phyloP scores from a whole-genome alignment of 2,329 filamentous ascomycete genomes.

The Talaromyces verruculosus region DNA sequence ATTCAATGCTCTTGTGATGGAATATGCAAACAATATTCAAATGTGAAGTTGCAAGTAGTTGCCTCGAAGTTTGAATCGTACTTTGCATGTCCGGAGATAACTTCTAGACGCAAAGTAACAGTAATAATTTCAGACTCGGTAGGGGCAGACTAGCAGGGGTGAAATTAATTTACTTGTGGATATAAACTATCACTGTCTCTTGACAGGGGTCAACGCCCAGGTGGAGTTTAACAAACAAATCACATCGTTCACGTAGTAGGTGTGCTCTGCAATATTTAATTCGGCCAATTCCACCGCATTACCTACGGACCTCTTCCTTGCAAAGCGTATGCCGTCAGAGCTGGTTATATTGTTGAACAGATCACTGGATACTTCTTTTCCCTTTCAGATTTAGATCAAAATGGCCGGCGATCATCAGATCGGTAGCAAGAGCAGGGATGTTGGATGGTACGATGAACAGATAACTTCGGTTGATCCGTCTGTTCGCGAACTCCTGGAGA shows the following conservation, averaged over 20 bases:
- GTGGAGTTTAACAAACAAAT: not conserved
- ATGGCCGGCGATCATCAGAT: not conserved
- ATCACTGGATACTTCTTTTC: not conserved
- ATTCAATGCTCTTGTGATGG: too few species aligned
- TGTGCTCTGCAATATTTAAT: not conserved
- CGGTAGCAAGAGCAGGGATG: not conserved
- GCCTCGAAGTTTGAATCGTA: too few species aligned
- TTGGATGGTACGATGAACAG: conserved; percentile 5
- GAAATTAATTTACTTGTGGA: not conserved
- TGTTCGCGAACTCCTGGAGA: conserved; percentile 11
- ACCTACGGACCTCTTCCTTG: not conserved
- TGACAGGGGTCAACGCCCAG: not conserved
- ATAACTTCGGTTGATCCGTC: not conserved
- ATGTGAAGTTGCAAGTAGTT: too few species aligned
- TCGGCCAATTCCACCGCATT: not conserved
- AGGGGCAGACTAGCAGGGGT: not conserved
- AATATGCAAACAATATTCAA: too few species aligned
- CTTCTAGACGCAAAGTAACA: not conserved
- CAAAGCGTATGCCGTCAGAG: not conserved
- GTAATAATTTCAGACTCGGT: not conserved
- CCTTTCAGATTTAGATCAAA: not conserved
- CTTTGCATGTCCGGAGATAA: not conserved
- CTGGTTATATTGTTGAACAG: not conserved
- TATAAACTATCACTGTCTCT: not conserved
- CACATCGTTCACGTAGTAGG: not conserved